phyloP scores from a whole-genome alignment of 169 alveolate species.

The Hepatocystis sp. region DNA sequence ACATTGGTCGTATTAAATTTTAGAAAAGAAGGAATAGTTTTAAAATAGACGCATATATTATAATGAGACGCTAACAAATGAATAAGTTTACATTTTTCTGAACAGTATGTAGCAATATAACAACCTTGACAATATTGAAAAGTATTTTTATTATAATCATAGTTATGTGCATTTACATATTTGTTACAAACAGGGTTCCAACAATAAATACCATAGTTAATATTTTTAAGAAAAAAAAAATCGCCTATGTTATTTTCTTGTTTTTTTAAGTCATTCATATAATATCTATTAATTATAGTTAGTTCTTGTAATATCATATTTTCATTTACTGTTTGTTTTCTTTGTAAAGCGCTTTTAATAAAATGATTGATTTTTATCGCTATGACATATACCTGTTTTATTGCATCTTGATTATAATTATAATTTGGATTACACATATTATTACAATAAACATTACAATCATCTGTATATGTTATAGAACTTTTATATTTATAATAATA shows the following conservation, averaged over 20 bases:
- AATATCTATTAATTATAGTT: slow-evolving; percentile 48
- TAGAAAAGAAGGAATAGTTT: slow-evolving; percentile 46
- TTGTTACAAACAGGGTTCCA: slow-evolving; percentile 69
- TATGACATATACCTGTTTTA: slow-evolving; percentile 53
- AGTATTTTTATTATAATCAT: slow-evolving; percentile 52
- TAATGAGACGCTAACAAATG: slow-evolving; percentile 61
- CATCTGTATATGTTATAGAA: too few species aligned
- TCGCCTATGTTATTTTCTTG: slow-evolving; percentile 64
- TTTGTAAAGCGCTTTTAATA: slow-evolving; percentile 40
- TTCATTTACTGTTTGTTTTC: slow-evolving; percentile 47
- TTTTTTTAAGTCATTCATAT: slow-evolving; percentile 45
- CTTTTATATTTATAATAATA: slow-evolving; percentile 22
- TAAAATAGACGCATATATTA: slow-evolving; percentile 60
- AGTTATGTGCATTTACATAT: slow-evolving; percentile 24
- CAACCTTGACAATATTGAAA: slow-evolving; percentile 62
- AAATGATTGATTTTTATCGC: slow-evolving; percentile 63
- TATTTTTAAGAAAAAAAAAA: slow-evolving; percentile 46
- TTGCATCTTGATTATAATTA: slow-evolving; percentile 27
- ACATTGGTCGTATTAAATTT: slow-evolving; percentile 14
- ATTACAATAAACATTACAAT: too few species aligned
- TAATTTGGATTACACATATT: too few species aligned
- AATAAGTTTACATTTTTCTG: slow-evolving; percentile 42
- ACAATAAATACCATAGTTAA: slow-evolving; percentile 72
- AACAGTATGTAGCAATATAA: slow-evolving; percentile 63
- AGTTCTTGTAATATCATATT: slow-evolving; percentile 58